Base-by-base conservation (phyloP, 306 rosid genomes). In the Trifolium repens region DNA sequence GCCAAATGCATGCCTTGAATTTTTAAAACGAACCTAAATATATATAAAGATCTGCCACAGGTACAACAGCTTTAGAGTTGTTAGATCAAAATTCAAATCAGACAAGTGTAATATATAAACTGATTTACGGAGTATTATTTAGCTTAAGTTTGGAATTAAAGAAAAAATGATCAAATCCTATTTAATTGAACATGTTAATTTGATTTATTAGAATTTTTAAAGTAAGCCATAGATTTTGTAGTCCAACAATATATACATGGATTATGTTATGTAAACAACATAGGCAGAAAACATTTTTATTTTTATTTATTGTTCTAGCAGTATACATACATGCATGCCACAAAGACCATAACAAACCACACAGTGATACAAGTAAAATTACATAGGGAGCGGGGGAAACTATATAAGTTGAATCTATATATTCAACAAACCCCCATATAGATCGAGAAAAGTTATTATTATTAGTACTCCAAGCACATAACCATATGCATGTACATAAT, bases 261-360 rank as follows among this genome's bases (percentile, higher is more conserved):
- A 53, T 17, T 8, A 3, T 44, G 12, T 4, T 3, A 9, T 44
- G 12, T 4, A 11, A 9, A 5, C 15, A 54, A 19, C 60, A 19
- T 54, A 54, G n/a, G 12, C 3, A 53, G 11, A 12, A 65, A 42
- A 9, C 11, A 54, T 17, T 7, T 58, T 1, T 42, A 16, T n/a
- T n/a, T 76, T 42, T 42, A 42, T 76, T 67, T 54, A 27, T 76
- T 42, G 50, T 3, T 40, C 46, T n/a, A 54, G 46, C 34, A 54
- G 9, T 2, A 2, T 60, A 60, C 27, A 67, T 11, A 4, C 54
- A 63, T 37, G 0, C 4, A 19, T 8, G 27, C 27, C 55, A 53
- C 46, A 74, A 0, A 16, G 42, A 16, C 4, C 59, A 77, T 22
- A 30, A 4, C 8, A 17, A 27, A 9, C 43, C 73, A 77, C 43